Evolutionary conservation across 2,329 filamentous ascomycete species (phyloP).

Genomic region (Paraconiothyrium brasiliense): DNA sequence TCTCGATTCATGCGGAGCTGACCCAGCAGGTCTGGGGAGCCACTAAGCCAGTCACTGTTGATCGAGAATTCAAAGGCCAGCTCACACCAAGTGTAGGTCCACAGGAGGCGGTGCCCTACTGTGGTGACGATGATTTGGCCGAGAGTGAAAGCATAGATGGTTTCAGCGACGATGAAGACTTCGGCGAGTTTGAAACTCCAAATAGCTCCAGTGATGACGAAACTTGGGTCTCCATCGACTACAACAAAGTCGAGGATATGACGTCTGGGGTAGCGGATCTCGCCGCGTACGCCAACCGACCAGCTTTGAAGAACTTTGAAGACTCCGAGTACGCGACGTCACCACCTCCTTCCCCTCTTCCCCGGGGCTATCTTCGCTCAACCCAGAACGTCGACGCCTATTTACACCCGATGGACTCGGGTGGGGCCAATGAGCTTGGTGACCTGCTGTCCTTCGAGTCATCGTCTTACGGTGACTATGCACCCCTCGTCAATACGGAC

Average conservation of each 20-base stretch:
- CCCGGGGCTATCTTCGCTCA: slow-evolving; percentile 1
- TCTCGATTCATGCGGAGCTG: background rate
- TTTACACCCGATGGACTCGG: background rate
- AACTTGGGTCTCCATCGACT: background rate
- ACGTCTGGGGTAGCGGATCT: background rate
- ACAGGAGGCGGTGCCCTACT: too few species aligned
- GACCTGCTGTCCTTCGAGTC: background rate
- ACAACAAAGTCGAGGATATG: background rate
- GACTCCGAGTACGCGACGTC: background rate
- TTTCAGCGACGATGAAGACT: background rate
- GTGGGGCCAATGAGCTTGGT: background rate
- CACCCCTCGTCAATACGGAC: background rate
- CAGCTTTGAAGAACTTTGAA: background rate
- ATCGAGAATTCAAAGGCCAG: background rate
- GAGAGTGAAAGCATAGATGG: background rate
- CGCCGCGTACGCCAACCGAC: background rate
- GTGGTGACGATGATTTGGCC: too few species aligned
- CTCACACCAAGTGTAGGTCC: background rate
- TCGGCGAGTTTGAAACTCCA: background rate
- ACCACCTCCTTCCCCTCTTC: background rate
- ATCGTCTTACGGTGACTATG: background rate
- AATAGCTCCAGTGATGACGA: background rate
- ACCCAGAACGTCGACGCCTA: background rate
- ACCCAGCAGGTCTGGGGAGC: background rate
- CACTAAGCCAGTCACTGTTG: background rate